Evolutionary conservation across 805 yeast genomes (phyloP), one percentile per base, ranked within the genome.

Genomic region (Cyberlindnera meyerae): DNA sequence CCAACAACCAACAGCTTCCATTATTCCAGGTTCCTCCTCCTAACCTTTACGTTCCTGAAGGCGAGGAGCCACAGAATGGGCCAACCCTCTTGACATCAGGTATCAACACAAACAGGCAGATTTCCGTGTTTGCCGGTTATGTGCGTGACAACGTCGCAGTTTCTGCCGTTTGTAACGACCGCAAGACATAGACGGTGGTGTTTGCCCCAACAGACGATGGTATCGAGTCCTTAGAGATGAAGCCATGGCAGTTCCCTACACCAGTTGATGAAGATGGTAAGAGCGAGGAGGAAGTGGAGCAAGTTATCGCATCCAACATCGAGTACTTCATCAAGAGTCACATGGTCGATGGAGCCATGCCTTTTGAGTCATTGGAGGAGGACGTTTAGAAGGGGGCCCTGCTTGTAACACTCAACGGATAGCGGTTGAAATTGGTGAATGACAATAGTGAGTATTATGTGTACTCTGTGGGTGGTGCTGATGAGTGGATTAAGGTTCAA

Each of bases 221-320:
- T 4, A 65, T 86, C 40, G 61, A 61, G 22, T 60, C 66, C 2
- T 52, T 79, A 32, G 11, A 58, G 4, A 38, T 56, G 37, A 86
- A 85, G 55, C 95, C 95, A 15, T 87, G 95, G 95, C 80, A 81
- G 53, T 86, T 81, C 57, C 95, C 95, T 1, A 55, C 52, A 7
- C 49, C 64, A 5, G 63, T 75, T 12, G 65, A 65, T 16, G 66
- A 62, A 6, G 54, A 55, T 1, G 6, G 13, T 11, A 50, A 53
- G 16, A 52, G 57, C 18, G 70, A 68, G 25, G 55, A 57, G 32
- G 64, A 66, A 16, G 68, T 71, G 30, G 87, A 79, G 37, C 57
- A 62, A 21, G 61, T 70, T 0, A 69, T 77, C 5, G 54, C 62
- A 15, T 51, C 62, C 12, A 86, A 86, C 55, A 58, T 81, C 24